Evolutionary conservation across 768 basidiomycete genomes (phyloP).

Genomic region (Mycena sanguinolenta): DNA sequence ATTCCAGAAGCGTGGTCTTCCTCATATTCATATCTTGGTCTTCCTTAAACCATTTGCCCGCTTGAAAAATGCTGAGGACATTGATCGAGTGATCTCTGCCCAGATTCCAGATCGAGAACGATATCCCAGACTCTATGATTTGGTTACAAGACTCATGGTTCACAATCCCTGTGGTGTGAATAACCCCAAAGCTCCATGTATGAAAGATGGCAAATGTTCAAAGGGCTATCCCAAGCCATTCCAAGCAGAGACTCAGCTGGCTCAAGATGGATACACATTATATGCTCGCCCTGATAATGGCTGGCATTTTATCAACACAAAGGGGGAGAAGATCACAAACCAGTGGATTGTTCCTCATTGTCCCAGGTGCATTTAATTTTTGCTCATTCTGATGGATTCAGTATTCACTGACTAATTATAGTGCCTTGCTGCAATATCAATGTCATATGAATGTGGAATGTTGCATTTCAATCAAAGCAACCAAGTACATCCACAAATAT

Average conservation of each 20-base stretch:
- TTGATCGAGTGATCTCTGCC: slow-evolving; percentile 52
- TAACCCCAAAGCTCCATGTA: slow-evolving; percentile 46
- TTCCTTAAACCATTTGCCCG: slow-evolving; percentile 41
- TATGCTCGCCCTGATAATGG: slow-evolving; percentile 46
- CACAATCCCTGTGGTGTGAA: slow-evolving; percentile 54
- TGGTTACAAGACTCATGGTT: slow-evolving; percentile 52
- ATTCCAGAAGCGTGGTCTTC: slow-evolving; percentile 60
- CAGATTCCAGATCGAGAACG: slow-evolving; percentile 48
- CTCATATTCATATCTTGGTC: slow-evolving; percentile 58
- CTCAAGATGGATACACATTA: slow-evolving; percentile 52
- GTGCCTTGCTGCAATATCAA: neutral
- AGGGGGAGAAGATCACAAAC: slow-evolving; percentile 39
- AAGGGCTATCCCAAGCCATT: slow-evolving; percentile 56
- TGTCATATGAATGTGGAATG: neutral
- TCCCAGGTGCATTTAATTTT: slow-evolving; percentile 41
- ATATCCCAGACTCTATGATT: slow-evolving; percentile 39
- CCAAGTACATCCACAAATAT: neutral
- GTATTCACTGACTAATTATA: neutral
- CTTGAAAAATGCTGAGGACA: slow-evolving; percentile 36
- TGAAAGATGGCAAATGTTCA: slow-evolving; percentile 52
- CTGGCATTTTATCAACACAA: slow-evolving; percentile 15
- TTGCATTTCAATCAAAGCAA: neutral
- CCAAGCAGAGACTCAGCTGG: slow-evolving; percentile 43
- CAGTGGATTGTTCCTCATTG: slow-evolving; percentile 51
- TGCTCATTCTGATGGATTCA: neutral